Evolutionary conservation across 352 stramenopile genomes (phyloP), one percentile per base, ranked within the genome.

Genomic region (Phytophthora crassamura): DNA sequence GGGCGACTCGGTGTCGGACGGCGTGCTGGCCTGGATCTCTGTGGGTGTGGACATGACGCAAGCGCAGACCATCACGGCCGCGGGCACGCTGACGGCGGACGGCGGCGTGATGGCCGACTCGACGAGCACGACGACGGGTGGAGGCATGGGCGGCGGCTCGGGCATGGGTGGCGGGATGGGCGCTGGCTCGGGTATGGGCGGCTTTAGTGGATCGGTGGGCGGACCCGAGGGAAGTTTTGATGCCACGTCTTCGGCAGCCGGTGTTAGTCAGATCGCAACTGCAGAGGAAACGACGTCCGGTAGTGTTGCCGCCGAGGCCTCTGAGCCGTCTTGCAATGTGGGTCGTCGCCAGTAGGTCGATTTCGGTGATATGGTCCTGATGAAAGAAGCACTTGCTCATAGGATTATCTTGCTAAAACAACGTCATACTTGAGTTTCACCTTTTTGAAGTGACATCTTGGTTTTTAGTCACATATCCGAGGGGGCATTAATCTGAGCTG

Each of bases 1-100:
- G 50, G 69, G 69, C 42, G 65, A 74, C 42, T 56, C n/a, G 14
- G 42, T 72, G 25, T 30, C 48, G 16, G 69, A 77, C 42, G 69
- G 69, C 34, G 69, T n/a, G n/a, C n/a, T n/a, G n/a, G n/a, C n/a
- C n/a, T n/a, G n/a, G n/a, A n/a, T n/a, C n/a, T n/a, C n/a, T n/a
- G n/a, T n/a, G n/a, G n/a, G 69, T 28, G 52, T 77, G 9, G 64
- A 77, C 41, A 64, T 60, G 53, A 65, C 47, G 34, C 16, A 40
- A 3, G 49, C 64, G 11, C 57, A 66, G 54, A 59, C 16, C 4
- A n/a, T n/a, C n/a, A n/a, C n/a, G n/a, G n/a, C n/a, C n/a, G n/a
- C n/a, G n/a, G n/a, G n/a, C n/a, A n/a, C n/a, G n/a, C n/a, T n/a
- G n/a, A n/a, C n/a, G n/a, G n/a, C n/a, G n/a, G n/a, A n/a, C n/a